Evolutionary conservation across 2,329 filamentous ascomycete species (phyloP).

Genomic region (Teratosphaeria destructans): DNA sequence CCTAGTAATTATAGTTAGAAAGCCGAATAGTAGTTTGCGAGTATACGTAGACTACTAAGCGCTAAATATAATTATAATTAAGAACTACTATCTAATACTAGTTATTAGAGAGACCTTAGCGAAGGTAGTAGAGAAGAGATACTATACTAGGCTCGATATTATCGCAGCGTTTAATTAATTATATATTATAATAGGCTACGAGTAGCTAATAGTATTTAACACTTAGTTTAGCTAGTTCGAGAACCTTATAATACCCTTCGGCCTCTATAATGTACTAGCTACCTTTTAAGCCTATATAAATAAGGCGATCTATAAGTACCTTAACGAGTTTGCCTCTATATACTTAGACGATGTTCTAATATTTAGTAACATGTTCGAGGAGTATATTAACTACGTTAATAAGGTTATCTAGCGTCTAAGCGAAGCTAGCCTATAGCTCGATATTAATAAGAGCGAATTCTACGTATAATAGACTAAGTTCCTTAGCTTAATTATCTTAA

Average conservation of each 20-base stretch:
- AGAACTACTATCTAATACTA: too few relatives aligned
- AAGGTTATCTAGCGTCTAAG: neutral
- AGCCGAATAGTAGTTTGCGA: too few relatives aligned
- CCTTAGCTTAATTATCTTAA: too few relatives aligned
- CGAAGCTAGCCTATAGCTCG: neutral
- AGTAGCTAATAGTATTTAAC: conserved; percentile 1
- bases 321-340: neutral
- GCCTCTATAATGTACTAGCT: too few relatives aligned
- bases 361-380: neutral
- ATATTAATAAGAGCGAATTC: too few relatives aligned
- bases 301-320: neutral
- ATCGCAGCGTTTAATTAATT: neutral
- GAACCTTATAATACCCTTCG: neutral
- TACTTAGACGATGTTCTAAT: conserved; percentile 1
- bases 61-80: too few relatives aligned
- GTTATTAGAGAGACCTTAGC: too few relatives aligned
- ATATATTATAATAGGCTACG: neutral
- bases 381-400: neutral
- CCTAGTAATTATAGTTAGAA: too few relatives aligned
- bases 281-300: conserved; percentile 1
- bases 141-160: neutral
- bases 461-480: too few relatives aligned
- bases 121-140: too few relatives aligned
- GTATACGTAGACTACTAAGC: too few relatives aligned
- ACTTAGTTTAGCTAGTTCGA: neutral